Conservation (phyloP, 768 basidiomycete genomes). For the Rhodocollybia butyracea region DNA sequence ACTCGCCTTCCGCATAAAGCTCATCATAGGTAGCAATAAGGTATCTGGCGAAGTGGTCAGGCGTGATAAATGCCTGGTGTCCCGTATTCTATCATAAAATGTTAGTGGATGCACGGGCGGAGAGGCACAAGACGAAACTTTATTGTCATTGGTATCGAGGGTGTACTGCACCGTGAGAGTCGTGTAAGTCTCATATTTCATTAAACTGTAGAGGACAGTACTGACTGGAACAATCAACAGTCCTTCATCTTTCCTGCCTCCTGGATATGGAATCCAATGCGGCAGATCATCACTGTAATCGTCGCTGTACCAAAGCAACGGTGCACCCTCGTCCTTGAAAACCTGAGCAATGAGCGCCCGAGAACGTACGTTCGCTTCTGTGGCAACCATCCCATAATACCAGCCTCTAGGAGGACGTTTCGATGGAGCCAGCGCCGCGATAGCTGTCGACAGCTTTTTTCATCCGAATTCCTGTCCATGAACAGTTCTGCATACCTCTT, state of each 20-base stretch:
- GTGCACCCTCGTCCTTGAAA: constrained; percentile 5
- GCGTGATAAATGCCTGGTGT: neutral
- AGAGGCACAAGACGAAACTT: neutral
- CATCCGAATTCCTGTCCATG: neutral
- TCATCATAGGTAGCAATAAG: constrained; percentile 11
- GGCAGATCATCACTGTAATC: constrained; percentile 12
- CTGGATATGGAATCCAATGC: constrained; percentile 10
- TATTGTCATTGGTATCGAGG: constrained; percentile 2
- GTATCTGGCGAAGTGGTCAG: constrained; percentile 4
- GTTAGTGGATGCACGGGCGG: neutral
- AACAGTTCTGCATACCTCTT: neutral
- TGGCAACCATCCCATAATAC: constrained; percentile 10
- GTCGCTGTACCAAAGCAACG: constrained; percentile 10
- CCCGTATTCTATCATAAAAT: neutral
- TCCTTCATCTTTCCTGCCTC: constrained; percentile 8
- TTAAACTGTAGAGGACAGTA: neutral
- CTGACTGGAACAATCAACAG: constrained; percentile 9
- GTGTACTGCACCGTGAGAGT: neutral
- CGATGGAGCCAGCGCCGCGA: neutral
- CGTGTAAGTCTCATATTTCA: neutral
- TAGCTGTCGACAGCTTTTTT: too few species aligned
- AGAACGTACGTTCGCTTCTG: neutral
- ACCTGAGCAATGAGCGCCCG: constrained; percentile 10
- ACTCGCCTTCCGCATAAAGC: constrained; percentile 7
- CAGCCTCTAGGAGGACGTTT: constrained; percentile 8